Base-by-base conservation (phyloP, 1,139 yeast species). In the Pichia sp. region DNA sequence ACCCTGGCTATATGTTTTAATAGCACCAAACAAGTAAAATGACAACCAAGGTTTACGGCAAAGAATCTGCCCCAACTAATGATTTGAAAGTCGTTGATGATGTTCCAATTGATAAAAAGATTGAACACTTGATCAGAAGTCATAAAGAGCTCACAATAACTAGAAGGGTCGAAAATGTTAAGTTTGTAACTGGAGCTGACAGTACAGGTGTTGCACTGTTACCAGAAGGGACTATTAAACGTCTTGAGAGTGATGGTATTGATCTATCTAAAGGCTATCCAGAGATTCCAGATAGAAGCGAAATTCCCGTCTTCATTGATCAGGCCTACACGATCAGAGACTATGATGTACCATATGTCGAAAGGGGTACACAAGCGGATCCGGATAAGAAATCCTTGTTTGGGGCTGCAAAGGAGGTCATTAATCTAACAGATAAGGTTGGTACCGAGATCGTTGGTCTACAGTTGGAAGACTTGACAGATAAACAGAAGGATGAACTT, bases 211-310 rank as follows among this genome's bases (percentile, higher is more conserved):
- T 47, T 18, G 35, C 37, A 22, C 30, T 53, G 11, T 44, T 71
- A 27, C 76, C 76, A 19, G 60, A 45, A 30, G 27, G 60, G 12
- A 52, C 70, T 7, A 52, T 51, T 21, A 49, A 48, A 15, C 55
- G 73, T 38, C 59, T 55, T 23, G 58, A 51, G 23, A 60, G 57
- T 22, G 58, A 60, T 30, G 64, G 64, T n/a, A 48, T 68, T 38
- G 72, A 69, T 42, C 46, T 67, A 20, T 55, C 67, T 5, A 45
- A 58, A 33, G 74, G 73, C 3, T 68, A 68, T 47, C 74, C 74
- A 6, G 61, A 53, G 34, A 50, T 64, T 37, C 67, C 70, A 13
- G 47, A 52, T 17, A 45, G 45, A 33, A 47, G 45, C 1, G 22
- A 45, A 15, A 43, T 53, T 30, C 78, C 79, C 12, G 61, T 63